Evolutionary conservation across 805 yeast species (phyloP), one percentile per base, ranked within the genome.

Genomic region (Candida anglica): DNA sequence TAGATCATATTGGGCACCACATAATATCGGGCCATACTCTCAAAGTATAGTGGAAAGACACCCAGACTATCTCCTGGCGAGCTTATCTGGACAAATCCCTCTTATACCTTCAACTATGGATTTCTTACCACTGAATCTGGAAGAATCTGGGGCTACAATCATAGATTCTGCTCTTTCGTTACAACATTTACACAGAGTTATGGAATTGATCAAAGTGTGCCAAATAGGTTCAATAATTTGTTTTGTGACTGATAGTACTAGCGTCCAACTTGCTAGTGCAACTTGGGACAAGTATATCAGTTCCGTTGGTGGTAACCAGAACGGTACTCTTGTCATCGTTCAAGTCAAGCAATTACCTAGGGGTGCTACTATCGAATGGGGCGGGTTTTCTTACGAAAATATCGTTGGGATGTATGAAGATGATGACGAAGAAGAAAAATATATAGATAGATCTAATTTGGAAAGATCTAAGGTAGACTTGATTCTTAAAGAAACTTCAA

Each of bases 1-100:
- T 1, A 70, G 89, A 39, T 88, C 97, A 26, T 89, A 85, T 54
- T 93, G 98, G 98, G 98, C 97, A 0, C 98, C 98, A 0, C 91
- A 95, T 23, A 93, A 93, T 46, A 93, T 93, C 29, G 98, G 98
- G 0, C 98, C 98, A 0, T 93, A 93, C 53, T 91, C 98, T 0
- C 98, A 93, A 57, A 75, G 89, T 0, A 76, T 79, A 8, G 56
- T 72, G 4, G 79, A 77, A 41, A 52, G 52, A 14, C 38, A 38
- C 10, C 38, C 39, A 2, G 34, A 34, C 7, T 74, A 77, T 36
- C 58, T 69, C 18, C 56, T 78, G 6, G 79, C 82, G 2, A 66
- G 71, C 23, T 54, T 89, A 9, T 86, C 97, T 32, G 98, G 98
- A 0, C 98, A 93, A 61, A 89, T 93, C 24, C 94, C 96, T 2